Percentiles rank a stretch among this genome's conserved stretches.
Evolutionary conservation across 2,329 filamentous ascomycete genomes (phyloP).

Genomic region (Penicillium hordei): DNA sequence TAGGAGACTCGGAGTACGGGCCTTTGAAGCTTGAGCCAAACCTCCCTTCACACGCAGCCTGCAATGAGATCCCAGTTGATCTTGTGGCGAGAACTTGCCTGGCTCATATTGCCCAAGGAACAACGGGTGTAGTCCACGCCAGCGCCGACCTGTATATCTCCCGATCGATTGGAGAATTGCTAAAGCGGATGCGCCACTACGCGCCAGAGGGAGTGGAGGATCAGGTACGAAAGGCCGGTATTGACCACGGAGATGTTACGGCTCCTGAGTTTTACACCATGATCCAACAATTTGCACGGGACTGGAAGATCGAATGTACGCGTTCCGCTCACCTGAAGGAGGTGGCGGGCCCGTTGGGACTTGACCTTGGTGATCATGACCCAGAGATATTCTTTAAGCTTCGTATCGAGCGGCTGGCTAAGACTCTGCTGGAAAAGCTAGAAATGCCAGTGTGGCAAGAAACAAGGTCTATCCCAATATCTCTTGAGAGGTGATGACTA

Average conservation of each 20-base stretch:
- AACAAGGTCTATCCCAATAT: conserved; percentile 20
- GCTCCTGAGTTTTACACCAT: conserved; percentile 6
- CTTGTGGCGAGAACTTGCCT: conserved; percentile 17
- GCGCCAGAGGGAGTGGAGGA: background rate
- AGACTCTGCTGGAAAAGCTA: background rate
- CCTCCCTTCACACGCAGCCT: conserved; percentile 2
- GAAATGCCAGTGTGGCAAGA: background rate
- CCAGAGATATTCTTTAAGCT: conserved; percentile 3
- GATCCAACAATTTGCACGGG: conserved; percentile 4
- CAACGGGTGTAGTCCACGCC: conserved; percentile 17
- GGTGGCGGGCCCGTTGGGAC: background rate
- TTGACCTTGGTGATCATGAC: conserved; percentile 7
- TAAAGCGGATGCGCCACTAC: background rate
- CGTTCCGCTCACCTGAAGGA: conserved; percentile 1
- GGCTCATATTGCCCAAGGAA: conserved; percentile 14
- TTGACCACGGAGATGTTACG: conserved; percentile 1
- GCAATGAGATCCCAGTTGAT: conserved; percentile 24
- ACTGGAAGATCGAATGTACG: conserved; percentile 12
- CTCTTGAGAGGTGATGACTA: background rate
- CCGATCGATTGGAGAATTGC: background rate
- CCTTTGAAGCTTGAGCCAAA: background rate
- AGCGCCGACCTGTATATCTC: conserved; percentile 5
- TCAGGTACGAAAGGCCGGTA: background rate
- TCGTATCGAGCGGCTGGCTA: conserved; percentile 3
- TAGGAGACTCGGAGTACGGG: conserved; percentile 5